A percentile compares a stretch with the other conserved stretches of the same genome.
Evolutionary conservation across 208 protist genomes (phyloP).

Genomic region (Crithidia acanthocephali): DNA sequence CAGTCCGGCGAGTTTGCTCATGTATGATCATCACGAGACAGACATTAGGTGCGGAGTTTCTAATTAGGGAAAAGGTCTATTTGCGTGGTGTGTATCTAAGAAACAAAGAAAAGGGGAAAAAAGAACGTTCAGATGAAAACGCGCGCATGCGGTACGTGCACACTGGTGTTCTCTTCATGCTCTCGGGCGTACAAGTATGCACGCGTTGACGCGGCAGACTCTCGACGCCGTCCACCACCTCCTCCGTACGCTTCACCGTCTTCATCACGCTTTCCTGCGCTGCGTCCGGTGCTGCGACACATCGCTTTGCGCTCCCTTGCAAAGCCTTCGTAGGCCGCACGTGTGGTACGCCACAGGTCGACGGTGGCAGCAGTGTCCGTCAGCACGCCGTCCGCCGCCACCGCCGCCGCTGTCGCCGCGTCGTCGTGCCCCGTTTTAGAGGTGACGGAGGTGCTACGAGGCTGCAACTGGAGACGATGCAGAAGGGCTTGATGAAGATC

Average conservation of each 20-base stretch:
- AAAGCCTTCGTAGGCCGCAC: neutral
- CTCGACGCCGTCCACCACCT: neutral
- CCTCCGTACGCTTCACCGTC: neutral
- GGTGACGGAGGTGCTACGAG: neutral
- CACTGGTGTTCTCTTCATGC: neutral
- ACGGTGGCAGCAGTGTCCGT: neutral
- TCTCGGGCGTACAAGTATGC: constrained; percentile 8
- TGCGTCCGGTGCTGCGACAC: neutral
- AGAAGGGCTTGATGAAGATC: constrained; percentile 14
- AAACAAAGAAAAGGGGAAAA: neutral
- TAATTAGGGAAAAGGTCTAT: too few species aligned
- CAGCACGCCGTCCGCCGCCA: neutral
- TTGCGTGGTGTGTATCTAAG: neutral
- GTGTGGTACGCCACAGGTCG: neutral
- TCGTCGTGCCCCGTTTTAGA: neutral
- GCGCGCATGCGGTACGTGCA: neutral
- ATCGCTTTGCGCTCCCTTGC: neutral
- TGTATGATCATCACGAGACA: too few species aligned
- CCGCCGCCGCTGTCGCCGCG: neutral
- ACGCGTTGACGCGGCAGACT: neutral
- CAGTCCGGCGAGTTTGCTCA: too few species aligned
- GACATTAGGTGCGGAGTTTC: too few species aligned
- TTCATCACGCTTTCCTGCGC: neutral
- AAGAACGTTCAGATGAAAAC: too few species aligned
- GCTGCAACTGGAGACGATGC: neutral